phyloP scores from a whole-genome alignment of 768 basidiomycete genomes.

The Suillus decipiens region DNA sequence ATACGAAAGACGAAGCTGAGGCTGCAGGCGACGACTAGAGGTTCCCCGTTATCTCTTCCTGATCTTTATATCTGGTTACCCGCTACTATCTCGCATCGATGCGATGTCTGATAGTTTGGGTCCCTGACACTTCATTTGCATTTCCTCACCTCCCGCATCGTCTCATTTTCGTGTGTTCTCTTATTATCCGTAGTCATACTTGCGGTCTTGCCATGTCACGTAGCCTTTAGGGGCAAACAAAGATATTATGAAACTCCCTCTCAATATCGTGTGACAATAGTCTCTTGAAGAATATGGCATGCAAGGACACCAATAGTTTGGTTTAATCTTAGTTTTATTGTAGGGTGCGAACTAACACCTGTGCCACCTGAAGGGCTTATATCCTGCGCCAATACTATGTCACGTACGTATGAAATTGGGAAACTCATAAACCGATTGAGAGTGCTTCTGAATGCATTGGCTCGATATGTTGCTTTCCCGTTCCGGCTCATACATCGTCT shows the following conservation, averaged over 20 bases:
- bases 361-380: background rate
- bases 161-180: constrained; percentile 27
- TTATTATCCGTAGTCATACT: constrained; percentile 39
- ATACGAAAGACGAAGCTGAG: constrained; percentile 70
- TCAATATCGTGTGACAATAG: background rate
- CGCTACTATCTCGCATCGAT: constrained; percentile 14
- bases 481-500: background rate
- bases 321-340: background rate
- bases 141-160: constrained; percentile 36
- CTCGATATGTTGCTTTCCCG: background rate
- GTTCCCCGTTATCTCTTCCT: constrained; percentile 19
- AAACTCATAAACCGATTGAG: background rate
- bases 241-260: constrained; percentile 29
- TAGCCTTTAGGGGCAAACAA: constrained; percentile 35
- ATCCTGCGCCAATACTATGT: background rate
- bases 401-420: background rate
- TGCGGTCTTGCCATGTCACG: constrained; percentile 27
- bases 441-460: background rate
- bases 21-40: constrained; percentile 67
- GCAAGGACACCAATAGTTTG: background rate
- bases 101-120: constrained; percentile 19
- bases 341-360: background rate
- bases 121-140: constrained; percentile 33
- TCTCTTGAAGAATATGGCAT: background rate
- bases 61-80: constrained; percentile 19